Percentiles rank a stretch among this genome's conserved stretches.
phyloP scores from a whole-genome alignment of 768 basidiomycete species.

The Tylopilus sp. region DNA sequence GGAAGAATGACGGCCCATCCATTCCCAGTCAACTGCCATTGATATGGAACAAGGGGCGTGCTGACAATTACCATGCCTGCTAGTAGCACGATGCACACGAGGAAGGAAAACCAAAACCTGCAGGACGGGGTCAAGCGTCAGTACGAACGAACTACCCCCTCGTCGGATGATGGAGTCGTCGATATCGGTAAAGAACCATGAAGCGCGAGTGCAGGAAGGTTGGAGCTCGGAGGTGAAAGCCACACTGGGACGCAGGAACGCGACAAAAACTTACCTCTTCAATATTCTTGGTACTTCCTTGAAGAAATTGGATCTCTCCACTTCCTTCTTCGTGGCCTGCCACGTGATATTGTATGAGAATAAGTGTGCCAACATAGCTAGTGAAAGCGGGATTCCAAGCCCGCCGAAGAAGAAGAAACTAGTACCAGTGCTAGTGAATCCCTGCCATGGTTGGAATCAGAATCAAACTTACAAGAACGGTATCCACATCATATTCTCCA shows the following conservation, averaged over 20 bases:
- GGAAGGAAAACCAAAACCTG: slow-evolving; percentile 35
- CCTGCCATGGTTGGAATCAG: neutral
- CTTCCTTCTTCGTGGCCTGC: slow-evolving; percentile 72
- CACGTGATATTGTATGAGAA: slow-evolving; percentile 58
- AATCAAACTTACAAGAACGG: slow-evolving; percentile 37
- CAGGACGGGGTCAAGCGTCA: slow-evolving; percentile 13
- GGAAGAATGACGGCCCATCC: slow-evolving; percentile 77
- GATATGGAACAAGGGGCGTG: slow-evolving; percentile 52
- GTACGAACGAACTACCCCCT: slow-evolving; percentile 6
- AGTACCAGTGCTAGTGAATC: slow-evolving; percentile 5
- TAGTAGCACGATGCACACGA: slow-evolving; percentile 50
- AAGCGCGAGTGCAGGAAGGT: neutral
- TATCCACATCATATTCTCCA: slow-evolving; percentile 27
- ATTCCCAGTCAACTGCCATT: slow-evolving; percentile 58
- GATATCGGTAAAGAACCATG: neutral
- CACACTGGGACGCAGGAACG: neutral
- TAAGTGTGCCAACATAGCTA: slow-evolving; percentile 52
- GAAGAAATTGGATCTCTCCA: slow-evolving; percentile 88
- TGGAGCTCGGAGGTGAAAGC: neutral
- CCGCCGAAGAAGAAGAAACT: slow-evolving; percentile 57
- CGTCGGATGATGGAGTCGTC: slow-evolving; percentile 1
- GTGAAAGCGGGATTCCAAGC: slow-evolving; percentile 49
- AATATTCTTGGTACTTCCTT: slow-evolving; percentile 82
- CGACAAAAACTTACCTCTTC: slow-evolving; percentile 34
- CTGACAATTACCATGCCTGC: slow-evolving; percentile 60